These are phyloP conservation scores for Gleditsia sinensis DNA, from an alignment of 306 rosid species.

Conservation along the genomic window DNA sequence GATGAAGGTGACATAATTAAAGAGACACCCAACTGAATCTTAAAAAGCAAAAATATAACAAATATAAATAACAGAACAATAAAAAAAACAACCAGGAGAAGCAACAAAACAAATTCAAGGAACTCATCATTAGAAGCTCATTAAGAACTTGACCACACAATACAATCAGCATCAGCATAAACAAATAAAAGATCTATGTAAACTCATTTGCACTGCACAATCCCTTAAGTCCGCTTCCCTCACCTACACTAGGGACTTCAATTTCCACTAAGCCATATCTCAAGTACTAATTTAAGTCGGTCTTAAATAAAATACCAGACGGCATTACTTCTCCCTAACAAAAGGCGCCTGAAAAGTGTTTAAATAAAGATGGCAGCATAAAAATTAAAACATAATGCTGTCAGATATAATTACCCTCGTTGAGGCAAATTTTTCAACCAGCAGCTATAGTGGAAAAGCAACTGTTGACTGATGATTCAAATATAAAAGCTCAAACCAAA, in stretches of 20 bases:
- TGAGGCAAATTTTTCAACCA: not conserved
- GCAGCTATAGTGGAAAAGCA: not conserved
- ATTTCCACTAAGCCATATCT: not conserved
- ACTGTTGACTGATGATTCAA: not conserved
- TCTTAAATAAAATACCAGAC: not conserved
- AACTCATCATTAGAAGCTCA: not conserved
- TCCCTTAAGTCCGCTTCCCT: not conserved
- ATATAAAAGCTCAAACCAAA: not conserved
- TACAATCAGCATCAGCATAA: not conserved
- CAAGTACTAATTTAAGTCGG: not conserved
- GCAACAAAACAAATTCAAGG: not conserved
- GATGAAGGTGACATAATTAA: too few species aligned
- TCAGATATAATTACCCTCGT: too few species aligned
- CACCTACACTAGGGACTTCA: not conserved
- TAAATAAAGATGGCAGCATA: not conserved
- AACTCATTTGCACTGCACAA: not conserved
- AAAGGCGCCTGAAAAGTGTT: not conserved
- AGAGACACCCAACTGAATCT: not conserved
- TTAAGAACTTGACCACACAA: constrained; percentile 7
- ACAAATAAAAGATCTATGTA: not conserved
- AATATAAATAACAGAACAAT: not conserved
- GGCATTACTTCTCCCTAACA: not conserved
- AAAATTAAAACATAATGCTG: not conserved
- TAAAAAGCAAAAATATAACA: not conserved
- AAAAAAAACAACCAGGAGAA: not conserved